A percentile compares a stretch with the other conserved stretches of the same genome.
Conservation (phyloP, 306 rosid species). For the Morella rubra region DNA sequence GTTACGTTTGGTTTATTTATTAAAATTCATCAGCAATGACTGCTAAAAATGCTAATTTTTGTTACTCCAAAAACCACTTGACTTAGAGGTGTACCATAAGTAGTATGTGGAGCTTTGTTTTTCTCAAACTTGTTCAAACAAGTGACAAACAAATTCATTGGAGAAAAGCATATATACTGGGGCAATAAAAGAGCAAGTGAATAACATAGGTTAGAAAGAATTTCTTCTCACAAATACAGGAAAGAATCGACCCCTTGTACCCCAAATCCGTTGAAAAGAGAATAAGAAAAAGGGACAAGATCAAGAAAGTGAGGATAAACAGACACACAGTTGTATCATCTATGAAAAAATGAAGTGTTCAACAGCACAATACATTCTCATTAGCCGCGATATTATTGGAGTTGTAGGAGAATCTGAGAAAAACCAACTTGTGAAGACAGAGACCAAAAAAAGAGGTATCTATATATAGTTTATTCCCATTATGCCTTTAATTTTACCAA, state of each 20-base stretch:
- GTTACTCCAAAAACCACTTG: background rate
- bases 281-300: background rate
- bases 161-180: background rate
- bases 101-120: background rate
- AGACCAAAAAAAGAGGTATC: background rate
- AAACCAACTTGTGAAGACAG: background rate
- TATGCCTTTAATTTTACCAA: background rate
- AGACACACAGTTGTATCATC: background rate
- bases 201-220: background rate
- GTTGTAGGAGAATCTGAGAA: background rate
- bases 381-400: background rate
- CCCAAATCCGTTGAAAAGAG: background rate
- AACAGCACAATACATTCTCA: background rate
- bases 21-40: conserved; percentile 16
- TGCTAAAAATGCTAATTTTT: conserved; percentile 21
- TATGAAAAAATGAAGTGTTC: background rate
- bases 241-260: background rate
- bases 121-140: background rate
- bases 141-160: background rate
- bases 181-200: background rate
- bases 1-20: conserved; percentile 8
- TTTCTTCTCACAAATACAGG: background rate
- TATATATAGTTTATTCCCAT: background rate
- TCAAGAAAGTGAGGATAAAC: too few relatives aligned
- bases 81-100: background rate